Evolutionary conservation across 805 yeast genomes (phyloP).

Genomic region (Aciculoconidium aculeatum): DNA sequence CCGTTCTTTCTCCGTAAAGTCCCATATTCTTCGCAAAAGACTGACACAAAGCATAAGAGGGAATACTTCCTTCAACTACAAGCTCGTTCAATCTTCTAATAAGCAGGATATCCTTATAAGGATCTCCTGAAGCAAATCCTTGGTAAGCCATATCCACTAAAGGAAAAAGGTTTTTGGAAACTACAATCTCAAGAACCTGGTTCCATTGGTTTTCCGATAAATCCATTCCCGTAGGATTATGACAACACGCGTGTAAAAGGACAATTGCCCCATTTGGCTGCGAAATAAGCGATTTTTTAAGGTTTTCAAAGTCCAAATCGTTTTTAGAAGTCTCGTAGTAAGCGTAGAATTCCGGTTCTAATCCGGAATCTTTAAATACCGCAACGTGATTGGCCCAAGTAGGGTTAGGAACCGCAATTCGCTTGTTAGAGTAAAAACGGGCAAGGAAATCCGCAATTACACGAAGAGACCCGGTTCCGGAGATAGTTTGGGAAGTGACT

Average conservation of each 20-base stretch:
- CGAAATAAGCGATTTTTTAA: conserved; percentile 50
- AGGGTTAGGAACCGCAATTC: conserved; percentile 74
- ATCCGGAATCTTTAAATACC: conserved; percentile 70
- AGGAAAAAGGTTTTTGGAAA: conserved; percentile 60
- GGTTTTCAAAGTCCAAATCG: conserved; percentile 57
- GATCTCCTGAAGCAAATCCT: conserved; percentile 86
- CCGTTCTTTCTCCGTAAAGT: conserved; percentile 54
- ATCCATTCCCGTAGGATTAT: conserved; percentile 95
- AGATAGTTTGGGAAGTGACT: conserved; percentile 80
- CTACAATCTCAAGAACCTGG: conserved; percentile 58
- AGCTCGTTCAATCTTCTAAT: conserved; percentile 41
- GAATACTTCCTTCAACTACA: conserved; percentile 44
- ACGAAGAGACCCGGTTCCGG: conserved; percentile 94
- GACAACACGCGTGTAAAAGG: conserved; percentile 90
- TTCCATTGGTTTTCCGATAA: conserved; percentile 80
- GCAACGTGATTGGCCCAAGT: conserved; percentile 94
- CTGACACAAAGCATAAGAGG: conserved; percentile 49
- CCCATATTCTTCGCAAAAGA: conserved; percentile 47
- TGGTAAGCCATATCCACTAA: conserved; percentile 93
- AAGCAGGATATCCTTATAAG: conserved; percentile 58
- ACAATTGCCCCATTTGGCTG: conserved; percentile 60
- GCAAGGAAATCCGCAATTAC: conserved; percentile 74
- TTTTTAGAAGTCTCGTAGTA: conserved; percentile 64
- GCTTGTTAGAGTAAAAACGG: conserved; percentile 49
- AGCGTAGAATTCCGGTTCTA: conserved; percentile 55